phyloP scores from a whole-genome alignment of 164 flowering plant species.

The Tetrastigma voinierianum region DNA sequence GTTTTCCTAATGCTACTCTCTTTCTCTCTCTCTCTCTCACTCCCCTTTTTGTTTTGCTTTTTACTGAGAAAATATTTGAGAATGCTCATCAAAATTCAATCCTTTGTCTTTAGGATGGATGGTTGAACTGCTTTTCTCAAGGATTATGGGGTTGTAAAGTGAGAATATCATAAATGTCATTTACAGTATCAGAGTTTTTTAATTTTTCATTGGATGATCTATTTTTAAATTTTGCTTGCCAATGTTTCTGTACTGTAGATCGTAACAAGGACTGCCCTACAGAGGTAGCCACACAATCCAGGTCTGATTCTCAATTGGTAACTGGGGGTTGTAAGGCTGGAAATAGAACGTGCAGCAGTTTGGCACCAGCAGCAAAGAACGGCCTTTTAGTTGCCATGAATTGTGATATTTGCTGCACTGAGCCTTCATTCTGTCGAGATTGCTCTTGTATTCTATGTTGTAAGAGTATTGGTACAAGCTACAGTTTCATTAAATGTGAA shows the following conservation, averaged over 20 bases:
- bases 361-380: constrained; percentile 22
- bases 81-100: too few species aligned
- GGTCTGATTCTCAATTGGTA: constrained; percentile 22
- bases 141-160: too few species aligned
- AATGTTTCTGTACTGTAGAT: constrained; percentile 5
- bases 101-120: too few species aligned
- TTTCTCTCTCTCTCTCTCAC: too few species aligned
- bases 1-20: too few species aligned
- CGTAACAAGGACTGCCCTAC: constrained; percentile 5
- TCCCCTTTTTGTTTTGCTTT: too few species aligned
- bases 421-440: constrained; percentile 54
- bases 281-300: constrained; percentile 25
- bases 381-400: constrained; percentile 33
- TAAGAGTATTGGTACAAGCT: constrained; percentile 34
- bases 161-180: too few species aligned
- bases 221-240: not conserved
- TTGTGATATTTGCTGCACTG: constrained; percentile 77
- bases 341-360: constrained; percentile 51
- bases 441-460: constrained; percentile 84
- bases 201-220: too few species aligned
- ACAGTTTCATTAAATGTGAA: constrained; percentile 73
- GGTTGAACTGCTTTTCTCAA: too few species aligned
- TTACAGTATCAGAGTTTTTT: too few species aligned
- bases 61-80: too few species aligned
- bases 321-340: constrained; percentile 59